Evolutionary conservation across 164 flowering plant genomes (phyloP).

Genomic region (Berberis vulgaris): DNA sequence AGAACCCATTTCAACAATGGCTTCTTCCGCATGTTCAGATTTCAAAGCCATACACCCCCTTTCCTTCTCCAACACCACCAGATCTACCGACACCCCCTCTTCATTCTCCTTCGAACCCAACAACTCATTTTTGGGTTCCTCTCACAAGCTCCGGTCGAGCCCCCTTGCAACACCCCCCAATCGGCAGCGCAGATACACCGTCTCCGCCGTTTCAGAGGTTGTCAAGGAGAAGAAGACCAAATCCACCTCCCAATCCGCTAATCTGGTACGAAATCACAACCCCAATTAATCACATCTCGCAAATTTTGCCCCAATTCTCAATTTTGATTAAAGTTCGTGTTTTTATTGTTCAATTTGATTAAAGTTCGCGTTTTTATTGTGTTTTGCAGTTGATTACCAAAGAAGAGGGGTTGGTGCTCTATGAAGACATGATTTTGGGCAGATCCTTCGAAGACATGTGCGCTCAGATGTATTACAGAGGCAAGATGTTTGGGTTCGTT

Average conservation of each 20-base stretch:
- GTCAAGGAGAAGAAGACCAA: slow-evolving; percentile 59
- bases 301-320: background rate
- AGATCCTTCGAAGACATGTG: slow-evolving; percentile 94
- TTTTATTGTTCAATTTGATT: background rate
- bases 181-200: slow-evolving; percentile 23
- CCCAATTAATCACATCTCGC: background rate
- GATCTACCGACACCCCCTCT: slow-evolving; percentile 26
- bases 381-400: slow-evolving; percentile 59
- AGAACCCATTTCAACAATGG: slow-evolving; percentile 7
- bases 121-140: slow-evolving; percentile 30
- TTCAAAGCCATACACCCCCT: slow-evolving; percentile 20
- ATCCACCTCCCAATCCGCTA: slow-evolving; percentile 22
- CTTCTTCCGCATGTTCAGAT: slow-evolving; percentile 26
- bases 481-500: slow-evolving; percentile 95
- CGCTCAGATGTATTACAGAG: slow-evolving; percentile 96
- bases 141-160: slow-evolving; percentile 20
- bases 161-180: slow-evolving; percentile 3
- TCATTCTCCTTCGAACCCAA: slow-evolving; percentile 19
- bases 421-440: slow-evolving; percentile 80
- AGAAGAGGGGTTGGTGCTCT: slow-evolving; percentile 68
- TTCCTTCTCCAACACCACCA: slow-evolving; percentile 16
- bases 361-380: background rate
- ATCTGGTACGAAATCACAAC: slow-evolving; percentile 29
- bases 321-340: background rate
- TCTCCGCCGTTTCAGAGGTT: slow-evolving; percentile 52